These are phyloP conservation scores for Colletotrichum sp. DNA, from an alignment of 2,329 filamentous ascomycete species.

Conservation along the genomic window DNA sequence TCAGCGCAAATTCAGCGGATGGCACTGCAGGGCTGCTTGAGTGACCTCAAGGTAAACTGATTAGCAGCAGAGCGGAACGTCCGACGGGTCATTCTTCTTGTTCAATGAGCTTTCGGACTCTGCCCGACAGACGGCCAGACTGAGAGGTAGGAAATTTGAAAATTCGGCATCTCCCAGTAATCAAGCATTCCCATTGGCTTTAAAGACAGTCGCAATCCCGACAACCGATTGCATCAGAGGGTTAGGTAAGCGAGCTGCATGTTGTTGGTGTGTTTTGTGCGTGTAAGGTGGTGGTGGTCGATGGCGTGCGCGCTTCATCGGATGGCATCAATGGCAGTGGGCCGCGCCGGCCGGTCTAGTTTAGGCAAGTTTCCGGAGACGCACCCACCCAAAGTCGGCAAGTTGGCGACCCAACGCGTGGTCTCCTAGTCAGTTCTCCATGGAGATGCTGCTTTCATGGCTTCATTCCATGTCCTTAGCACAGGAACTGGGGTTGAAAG, in stretches of 20 bases:
- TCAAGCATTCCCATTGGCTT: neutral
- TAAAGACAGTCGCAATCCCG: neutral
- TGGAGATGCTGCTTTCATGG: neutral
- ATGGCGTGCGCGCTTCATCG: constrained; percentile 13
- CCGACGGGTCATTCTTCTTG: neutral
- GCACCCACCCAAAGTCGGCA: neutral
- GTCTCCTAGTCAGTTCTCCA: neutral
- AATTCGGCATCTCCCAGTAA: neutral
- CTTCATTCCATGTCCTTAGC: neutral
- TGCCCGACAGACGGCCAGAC: neutral
- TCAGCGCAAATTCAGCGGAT: neutral
- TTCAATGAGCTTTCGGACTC: neutral
- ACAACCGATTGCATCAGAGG: constrained; percentile 7
- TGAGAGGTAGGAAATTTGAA: neutral
- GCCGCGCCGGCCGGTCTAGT: neutral
- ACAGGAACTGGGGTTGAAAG: neutral
- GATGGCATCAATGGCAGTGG: constrained; percentile 21
- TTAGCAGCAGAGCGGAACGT: neutral
- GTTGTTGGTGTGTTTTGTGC: neutral
- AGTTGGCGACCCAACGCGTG: neutral
- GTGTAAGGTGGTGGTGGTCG: neutral
- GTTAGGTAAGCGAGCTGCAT: neutral
- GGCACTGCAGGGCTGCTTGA: neutral
- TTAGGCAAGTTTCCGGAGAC: neutral
- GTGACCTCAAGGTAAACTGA: neutral